Conservation (phyloP, 306 rosid species). For the Gastrolobium bilobum region DNA sequence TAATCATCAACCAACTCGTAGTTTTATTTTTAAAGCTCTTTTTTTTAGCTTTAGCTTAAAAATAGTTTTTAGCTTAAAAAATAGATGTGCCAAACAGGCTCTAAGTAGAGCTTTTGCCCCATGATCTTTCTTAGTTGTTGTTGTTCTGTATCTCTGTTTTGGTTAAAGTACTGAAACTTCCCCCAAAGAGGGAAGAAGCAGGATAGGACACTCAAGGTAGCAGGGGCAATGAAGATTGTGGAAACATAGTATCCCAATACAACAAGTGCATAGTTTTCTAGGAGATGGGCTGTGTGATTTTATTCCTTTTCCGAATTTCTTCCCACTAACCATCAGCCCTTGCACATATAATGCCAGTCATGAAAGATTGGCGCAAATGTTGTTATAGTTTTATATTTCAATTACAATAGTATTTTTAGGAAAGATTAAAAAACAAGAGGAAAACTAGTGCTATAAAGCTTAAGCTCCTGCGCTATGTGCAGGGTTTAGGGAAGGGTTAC, state of each 20-base stretch:
- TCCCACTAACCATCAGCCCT: neutral
- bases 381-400: neutral
- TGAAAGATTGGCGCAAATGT: neutral
- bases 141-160: neutral
- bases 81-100: too few relatives aligned
- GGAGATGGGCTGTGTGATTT: neutral
- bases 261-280: neutral
- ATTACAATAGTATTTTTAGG: neutral
- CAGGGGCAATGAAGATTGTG: neutral
- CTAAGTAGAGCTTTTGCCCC: neutral
- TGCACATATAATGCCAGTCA: neutral
- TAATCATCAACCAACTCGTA: too few relatives aligned
- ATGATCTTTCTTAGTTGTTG: neutral
- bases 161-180: conserved; percentile 3
- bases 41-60: too few relatives aligned
- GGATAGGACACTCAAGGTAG: neutral
- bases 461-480: too few relatives aligned
- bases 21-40: too few relatives aligned
- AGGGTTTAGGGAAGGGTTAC: too few relatives aligned
- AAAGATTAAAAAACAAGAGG: too few relatives aligned
- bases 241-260: neutral
- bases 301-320: neutral
- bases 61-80: too few relatives aligned
- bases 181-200: neutral
- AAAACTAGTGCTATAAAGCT: too few relatives aligned